A percentile compares a stretch with the other conserved stretches of the same genome.
These are phyloP conservation scores for Termitomyces titanicus DNA, from an alignment of 768 basidiomycete genomes.

Conservation along the genomic window DNA sequence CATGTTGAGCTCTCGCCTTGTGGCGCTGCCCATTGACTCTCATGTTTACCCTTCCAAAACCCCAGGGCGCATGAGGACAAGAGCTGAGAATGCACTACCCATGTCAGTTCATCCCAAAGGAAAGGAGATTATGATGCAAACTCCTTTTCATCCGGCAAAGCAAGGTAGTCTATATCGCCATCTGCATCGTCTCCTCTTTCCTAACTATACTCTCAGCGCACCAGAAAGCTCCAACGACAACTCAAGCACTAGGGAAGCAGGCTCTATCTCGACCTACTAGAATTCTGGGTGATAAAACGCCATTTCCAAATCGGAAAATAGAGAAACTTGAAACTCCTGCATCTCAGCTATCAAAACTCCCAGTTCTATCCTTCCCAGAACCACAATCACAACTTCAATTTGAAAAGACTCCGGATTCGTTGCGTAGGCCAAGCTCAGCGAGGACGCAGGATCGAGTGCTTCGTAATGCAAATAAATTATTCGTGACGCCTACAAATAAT, in stretches of 20 bases:
- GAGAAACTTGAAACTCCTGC: constrained; percentile 32
- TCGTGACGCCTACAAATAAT: constrained; percentile 63
- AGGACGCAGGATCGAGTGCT: constrained; percentile 61
- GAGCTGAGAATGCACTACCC: constrained; percentile 45
- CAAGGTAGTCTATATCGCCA: constrained; percentile 23
- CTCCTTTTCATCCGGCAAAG: constrained; percentile 32
- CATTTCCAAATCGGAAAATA: constrained; percentile 59
- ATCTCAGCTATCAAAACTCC: constrained; percentile 31
- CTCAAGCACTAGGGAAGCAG: constrained; percentile 21
- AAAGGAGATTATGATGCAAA: constrained; percentile 31
- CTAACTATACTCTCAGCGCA: constrained; percentile 10
- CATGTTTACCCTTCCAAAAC: constrained; percentile 42
- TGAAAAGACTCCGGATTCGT: constrained; percentile 34
- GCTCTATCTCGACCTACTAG: constrained; percentile 27
- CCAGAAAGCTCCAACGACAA: constrained; percentile 14
- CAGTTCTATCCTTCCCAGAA: constrained; percentile 22
- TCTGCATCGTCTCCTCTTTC: neutral
- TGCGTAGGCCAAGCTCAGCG: constrained; percentile 62
- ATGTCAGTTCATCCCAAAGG: constrained; percentile 44
- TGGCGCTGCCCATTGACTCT: constrained; percentile 26
- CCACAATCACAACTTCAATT: constrained; percentile 16
- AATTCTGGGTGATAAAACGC: constrained; percentile 73
- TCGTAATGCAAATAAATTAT: constrained; percentile 42
- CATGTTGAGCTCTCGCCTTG: constrained; percentile 39
- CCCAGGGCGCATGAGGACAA: constrained; percentile 47